Base-by-base conservation (phyloP, 192 early-diverging fungal genomes). In the Backusella sp. region DNA sequence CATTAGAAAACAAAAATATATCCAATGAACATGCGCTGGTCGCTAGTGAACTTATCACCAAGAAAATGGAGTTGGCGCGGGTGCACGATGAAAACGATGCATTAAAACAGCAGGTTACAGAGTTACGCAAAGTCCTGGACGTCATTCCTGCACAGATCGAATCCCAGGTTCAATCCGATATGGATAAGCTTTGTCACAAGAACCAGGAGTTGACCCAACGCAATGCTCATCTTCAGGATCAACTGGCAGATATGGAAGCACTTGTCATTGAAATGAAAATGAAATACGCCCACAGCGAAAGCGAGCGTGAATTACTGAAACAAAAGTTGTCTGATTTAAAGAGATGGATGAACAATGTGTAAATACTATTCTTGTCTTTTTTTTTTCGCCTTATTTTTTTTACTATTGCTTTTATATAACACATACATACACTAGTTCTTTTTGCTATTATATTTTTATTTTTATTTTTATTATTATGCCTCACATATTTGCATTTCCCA, bases 241-340 rank as follows among this genome's bases (percentile, higher is more conserved):
- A 91, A 49, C 39, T 92, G 56, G 82, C 86, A 44, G 87, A 92
- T 67, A 82, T 91, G 79, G 92, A 94, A 79, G 83, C 84, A 17
- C 83, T 94, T 71, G 67, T 96, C 53, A 86, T 92, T 41, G 88
- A 90, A 73, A 90, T 91, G 68, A 95, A 96, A 80, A 83, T 91
- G 80, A 82, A 90, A 70, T 95, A 92, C 74, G 95, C 95, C 7
- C 91, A 96, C 79, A 91, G 87, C 76, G 96, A 96, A 76, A 92
- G 91, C 76, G 92, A 97, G 62, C 79, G 92, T 35, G 92, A 92
- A 35, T 72, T 79, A 7, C 78, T 96, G 76, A 79, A 84, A 19
- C 85, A 89, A 70, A 92, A 92, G 76, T 84, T 92, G 72, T 88
- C 87, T 21, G 91, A 91, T 32, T 79, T 95, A 77, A 81, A 86